Evolutionary conservation across 192 early-diverging fungal genomes (phyloP).

Genomic region (Anaeromyces robustus): DNA sequence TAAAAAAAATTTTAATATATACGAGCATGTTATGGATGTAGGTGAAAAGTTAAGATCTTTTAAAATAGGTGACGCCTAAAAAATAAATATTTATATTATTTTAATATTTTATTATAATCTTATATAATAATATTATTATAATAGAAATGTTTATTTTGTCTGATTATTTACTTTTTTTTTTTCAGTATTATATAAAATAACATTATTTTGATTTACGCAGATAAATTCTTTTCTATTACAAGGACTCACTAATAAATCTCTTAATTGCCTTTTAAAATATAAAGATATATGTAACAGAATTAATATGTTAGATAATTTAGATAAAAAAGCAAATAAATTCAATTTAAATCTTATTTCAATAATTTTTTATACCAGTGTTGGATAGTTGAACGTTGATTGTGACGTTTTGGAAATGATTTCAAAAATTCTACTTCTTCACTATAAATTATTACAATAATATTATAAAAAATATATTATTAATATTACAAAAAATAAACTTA

Average conservation of each 20-base stretch:
- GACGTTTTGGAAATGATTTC: constrained; percentile 8
- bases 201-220: constrained; percentile 58
- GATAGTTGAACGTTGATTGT: constrained; percentile 68
- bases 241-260: constrained; percentile 74
- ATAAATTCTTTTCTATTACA: constrained; percentile 55
- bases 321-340: too few relatives aligned
- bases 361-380: constrained; percentile 68
- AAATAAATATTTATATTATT: not conserved
- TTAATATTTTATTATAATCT: not conserved
- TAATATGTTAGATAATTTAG: too few relatives aligned
- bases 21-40: constrained; percentile 33
- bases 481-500: too few relatives aligned
- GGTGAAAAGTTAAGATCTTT: constrained; percentile 65
- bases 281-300: not conserved
- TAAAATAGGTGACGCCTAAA: constrained; percentile 32
- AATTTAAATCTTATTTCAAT: too few relatives aligned
- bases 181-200: constrained; percentile 43
- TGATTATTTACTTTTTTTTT: constrained; percentile 26
- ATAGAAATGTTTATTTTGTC: too few relatives aligned
- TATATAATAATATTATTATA: too few relatives aligned
- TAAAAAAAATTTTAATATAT: constrained; percentile 24
- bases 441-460: not conserved
- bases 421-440: not conserved
- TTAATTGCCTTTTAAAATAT: constrained; percentile 56
- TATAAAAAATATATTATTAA: too few relatives aligned